These are phyloP conservation scores for Alternaria solani DNA, from an alignment of 2,329 filamentous ascomycete species.

Conservation along the genomic window DNA sequence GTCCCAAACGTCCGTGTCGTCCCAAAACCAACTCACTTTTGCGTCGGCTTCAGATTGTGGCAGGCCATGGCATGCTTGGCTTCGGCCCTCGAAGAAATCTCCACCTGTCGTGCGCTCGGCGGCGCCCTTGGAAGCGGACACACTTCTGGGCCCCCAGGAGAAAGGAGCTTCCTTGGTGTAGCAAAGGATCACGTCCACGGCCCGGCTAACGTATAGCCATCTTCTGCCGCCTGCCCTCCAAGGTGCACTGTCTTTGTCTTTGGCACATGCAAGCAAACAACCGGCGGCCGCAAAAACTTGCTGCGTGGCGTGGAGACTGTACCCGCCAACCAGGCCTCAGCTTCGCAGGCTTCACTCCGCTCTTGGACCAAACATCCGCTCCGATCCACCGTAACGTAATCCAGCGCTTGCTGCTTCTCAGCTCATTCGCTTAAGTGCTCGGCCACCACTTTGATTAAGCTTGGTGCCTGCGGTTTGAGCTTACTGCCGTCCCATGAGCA, in stretches of 20 bases:
- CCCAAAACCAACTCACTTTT: constrained; percentile 14
- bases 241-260: neutral
- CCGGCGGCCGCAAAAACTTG: constrained; percentile 10
- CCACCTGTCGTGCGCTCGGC: constrained; percentile 11
- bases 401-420: constrained; percentile 26
- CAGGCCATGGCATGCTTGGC: constrained; percentile 27
- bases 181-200: neutral
- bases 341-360: constrained; percentile 12
- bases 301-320: constrained; percentile 27
- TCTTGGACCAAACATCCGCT: constrained; percentile 37
- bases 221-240: neutral
- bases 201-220: neutral
- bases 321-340: constrained; percentile 12
- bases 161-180: constrained; percentile 1
- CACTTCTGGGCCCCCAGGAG: constrained; percentile 1
- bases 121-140: constrained; percentile 12
- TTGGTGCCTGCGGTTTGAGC: constrained; percentile 45
- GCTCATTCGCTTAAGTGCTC: constrained; percentile 32
- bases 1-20: constrained; percentile 22
- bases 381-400: constrained; percentile 46
- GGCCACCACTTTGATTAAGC: constrained; percentile 38
- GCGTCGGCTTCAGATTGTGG: constrained; percentile 8
- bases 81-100: constrained; percentile 29
- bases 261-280: constrained; percentile 5
- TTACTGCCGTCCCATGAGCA: constrained; percentile 43